These are phyloP conservation scores for Modicella reniformis DNA, from an alignment of 371 early-diverging fungal genomes.

Conservation along the genomic window DNA sequence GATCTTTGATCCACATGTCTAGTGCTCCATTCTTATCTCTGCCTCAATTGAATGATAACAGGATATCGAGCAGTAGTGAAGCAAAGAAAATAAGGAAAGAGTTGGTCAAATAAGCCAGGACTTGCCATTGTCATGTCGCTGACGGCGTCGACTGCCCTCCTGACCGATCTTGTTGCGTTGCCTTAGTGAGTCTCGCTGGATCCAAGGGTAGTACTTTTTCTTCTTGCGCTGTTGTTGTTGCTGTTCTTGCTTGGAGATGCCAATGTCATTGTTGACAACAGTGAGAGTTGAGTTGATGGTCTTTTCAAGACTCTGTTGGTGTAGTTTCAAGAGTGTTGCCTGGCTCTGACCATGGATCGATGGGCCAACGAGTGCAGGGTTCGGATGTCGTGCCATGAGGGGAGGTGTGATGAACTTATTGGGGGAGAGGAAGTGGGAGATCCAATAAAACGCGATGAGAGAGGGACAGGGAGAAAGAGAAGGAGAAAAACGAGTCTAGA, in stretches of 20 bases:
- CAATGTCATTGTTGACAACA: constrained; percentile 25
- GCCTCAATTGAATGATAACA: background rate
- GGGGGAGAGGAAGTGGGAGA: background rate
- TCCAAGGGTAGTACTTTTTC: constrained; percentile 53
- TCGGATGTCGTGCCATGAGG: constrained; percentile 47
- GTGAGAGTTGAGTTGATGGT: constrained; percentile 46
- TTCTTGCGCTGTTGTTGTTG: constrained; percentile 43
- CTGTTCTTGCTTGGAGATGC: background rate
- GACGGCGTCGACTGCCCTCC: constrained; percentile 46
- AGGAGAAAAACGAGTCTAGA: background rate
- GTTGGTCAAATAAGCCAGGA: constrained; percentile 1
- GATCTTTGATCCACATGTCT: constrained; percentile 5
- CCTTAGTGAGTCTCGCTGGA: constrained; percentile 44
- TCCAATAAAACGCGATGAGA: constrained; percentile 9
- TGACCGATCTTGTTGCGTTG: constrained; percentile 50
- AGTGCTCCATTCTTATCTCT: background rate
- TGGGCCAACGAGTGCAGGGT: constrained; percentile 29
- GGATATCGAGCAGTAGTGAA: too few species aligned
- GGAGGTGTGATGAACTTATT: background rate
- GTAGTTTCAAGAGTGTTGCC: constrained; percentile 35
- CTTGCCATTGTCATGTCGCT: constrained; percentile 56
- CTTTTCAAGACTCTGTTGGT: constrained; percentile 42
- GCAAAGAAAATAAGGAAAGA: background rate
- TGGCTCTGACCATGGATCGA: constrained; percentile 48
- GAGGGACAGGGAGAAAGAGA: background rate